Evolutionary conservation across 108 stramenopile species (phyloP).

Genomic region (Cylindrotheca fusiformis): DNA sequence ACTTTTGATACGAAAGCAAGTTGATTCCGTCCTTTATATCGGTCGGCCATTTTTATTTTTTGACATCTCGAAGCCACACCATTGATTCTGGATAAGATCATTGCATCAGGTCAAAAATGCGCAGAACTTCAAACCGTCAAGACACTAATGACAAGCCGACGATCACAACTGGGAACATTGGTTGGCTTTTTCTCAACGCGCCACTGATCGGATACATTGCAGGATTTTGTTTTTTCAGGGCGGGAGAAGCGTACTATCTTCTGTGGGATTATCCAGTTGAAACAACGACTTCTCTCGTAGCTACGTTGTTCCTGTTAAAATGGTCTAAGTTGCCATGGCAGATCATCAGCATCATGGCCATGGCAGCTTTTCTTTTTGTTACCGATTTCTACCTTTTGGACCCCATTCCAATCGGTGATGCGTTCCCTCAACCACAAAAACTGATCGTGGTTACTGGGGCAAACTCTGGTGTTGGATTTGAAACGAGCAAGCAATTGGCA

Average conservation of each 20-base stretch:
- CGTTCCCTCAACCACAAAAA: neutral
- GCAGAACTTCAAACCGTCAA: too few relatives aligned
- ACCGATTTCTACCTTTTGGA: neutral
- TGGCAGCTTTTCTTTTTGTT: neutral
- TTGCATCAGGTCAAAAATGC: too few relatives aligned
- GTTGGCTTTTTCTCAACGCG: too few relatives aligned
- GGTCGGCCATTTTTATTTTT: too few relatives aligned
- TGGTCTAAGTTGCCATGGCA: neutral
- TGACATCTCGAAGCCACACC: too few relatives aligned
- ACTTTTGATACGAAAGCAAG: too few relatives aligned
- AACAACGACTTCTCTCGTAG: neutral
- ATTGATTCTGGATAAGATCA: too few relatives aligned
- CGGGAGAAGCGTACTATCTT: neutral
- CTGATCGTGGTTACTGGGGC: constrained; percentile 21
- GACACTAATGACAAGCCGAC: too few relatives aligned
- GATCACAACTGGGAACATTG: too few relatives aligned
- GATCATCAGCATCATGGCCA: neutral
- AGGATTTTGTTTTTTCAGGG: neutral
- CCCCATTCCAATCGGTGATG: neutral
- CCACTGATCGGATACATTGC: too few relatives aligned
- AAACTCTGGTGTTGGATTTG: constrained; percentile 19
- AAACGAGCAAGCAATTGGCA: constrained; percentile 6
- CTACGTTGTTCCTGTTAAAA: neutral
- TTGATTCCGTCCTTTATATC: too few relatives aligned
- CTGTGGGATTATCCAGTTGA: neutral